Evolutionary conservation across 306 rosid species (phyloP).

Genomic region (Prinsepia uniflora): DNA sequence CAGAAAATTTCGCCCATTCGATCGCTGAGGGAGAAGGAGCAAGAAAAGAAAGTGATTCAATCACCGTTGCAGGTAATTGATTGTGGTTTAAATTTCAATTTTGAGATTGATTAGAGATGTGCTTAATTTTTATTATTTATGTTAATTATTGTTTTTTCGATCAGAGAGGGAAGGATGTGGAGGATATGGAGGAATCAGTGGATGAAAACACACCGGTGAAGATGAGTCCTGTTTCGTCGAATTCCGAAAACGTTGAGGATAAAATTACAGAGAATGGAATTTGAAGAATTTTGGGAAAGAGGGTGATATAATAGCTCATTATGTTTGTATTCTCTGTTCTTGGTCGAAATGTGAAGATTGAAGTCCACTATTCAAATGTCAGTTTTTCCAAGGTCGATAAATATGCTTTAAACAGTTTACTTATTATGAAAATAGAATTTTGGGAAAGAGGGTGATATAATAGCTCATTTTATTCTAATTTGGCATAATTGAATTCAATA

Average conservation of each 20-base stretch:
- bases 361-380: not conserved
- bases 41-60: conserved; percentile 40
- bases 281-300: not conserved
- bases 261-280: not conserved
- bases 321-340: conserved; percentile 10
- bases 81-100: too few relatives aligned
- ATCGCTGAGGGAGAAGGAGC: conserved; percentile 70
- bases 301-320: conserved; percentile 52
- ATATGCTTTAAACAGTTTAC: not conserved
- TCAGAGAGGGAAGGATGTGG: conserved; percentile 30
- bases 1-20: conserved; percentile 83
- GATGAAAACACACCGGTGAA: conserved; percentile 43
- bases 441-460: too few relatives aligned
- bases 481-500: too few relatives aligned
- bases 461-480: too few relatives aligned
- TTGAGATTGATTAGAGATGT: not conserved
- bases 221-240: conserved; percentile 50
- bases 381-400: not conserved
- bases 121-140: not conserved
- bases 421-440: too few relatives aligned
- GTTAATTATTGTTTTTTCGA: not conserved
- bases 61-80: conserved; percentile 38
- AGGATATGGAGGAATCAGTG: conserved; percentile 39
- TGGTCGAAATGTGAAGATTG: not conserved
- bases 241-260: conserved; percentile 26